Evolutionary conservation across 2,329 filamentous ascomycete species (phyloP).

Genomic region (Zymoseptoria passerinii): DNA sequence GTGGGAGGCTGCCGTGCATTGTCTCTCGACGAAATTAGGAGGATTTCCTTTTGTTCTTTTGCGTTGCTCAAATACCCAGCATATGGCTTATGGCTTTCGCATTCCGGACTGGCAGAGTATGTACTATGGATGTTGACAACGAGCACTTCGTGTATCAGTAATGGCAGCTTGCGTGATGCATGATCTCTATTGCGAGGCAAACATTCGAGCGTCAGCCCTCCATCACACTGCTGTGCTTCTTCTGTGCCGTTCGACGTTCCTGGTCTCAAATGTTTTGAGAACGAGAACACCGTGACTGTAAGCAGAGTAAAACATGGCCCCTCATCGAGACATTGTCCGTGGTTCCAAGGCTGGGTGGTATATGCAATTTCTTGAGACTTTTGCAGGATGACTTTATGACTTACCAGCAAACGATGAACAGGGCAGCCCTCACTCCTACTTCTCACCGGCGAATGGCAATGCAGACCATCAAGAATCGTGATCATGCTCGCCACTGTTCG

Average conservation of each 20-base stretch:
- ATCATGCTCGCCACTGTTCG: not conserved
- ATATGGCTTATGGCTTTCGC: not conserved
- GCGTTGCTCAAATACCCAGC: not conserved
- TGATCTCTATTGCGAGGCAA: not conserved
- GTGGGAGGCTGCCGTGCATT: not conserved
- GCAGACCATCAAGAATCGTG: not conserved
- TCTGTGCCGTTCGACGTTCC: not conserved
- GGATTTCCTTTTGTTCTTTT: not conserved
- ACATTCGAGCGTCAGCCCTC: not conserved
- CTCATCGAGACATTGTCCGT: too few species aligned
- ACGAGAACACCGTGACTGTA: not conserved
- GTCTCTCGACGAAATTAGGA: not conserved
- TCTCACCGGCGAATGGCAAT: not conserved
- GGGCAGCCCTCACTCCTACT: too few species aligned
- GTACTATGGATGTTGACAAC: not conserved
- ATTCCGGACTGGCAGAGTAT: not conserved
- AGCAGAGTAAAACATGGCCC: not conserved
- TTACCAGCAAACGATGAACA: too few species aligned
- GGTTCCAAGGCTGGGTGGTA: too few species aligned
- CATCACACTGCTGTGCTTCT: not conserved
- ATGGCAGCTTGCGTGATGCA: not conserved
- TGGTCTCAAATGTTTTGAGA: not conserved
- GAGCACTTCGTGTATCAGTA: not conserved
- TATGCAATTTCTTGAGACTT: too few species aligned
- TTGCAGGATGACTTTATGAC: too few species aligned